Percentiles rank a stretch among this genome's conserved stretches.
Evolutionary conservation across 2,329 filamentous ascomycete genomes (phyloP).

Genomic region (Diplodia scrobiculata): DNA sequence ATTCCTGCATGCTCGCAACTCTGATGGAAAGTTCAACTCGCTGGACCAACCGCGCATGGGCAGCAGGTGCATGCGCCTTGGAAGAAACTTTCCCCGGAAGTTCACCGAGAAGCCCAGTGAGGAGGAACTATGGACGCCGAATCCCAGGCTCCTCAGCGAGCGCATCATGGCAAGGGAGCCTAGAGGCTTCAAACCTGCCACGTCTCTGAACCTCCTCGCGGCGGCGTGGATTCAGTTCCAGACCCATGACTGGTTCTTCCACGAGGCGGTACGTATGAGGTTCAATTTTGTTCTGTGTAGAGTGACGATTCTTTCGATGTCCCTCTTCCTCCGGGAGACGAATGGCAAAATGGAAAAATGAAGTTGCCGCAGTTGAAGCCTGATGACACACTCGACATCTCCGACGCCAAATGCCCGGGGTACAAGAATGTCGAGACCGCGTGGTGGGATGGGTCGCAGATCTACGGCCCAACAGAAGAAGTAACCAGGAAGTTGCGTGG

Average conservation of each 20-base stretch:
- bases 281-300: neutral
- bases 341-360: slow-evolving; percentile 45
- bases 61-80: slow-evolving; percentile 51
- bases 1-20: slow-evolving; percentile 46
- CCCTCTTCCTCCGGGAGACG: slow-evolving; percentile 41
- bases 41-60: slow-evolving; percentile 50
- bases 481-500: slow-evolving; percentile 44
- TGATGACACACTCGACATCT: slow-evolving; percentile 42
- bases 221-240: slow-evolving; percentile 57
- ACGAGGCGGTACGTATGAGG: slow-evolving; percentile 33
- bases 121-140: slow-evolving; percentile 50
- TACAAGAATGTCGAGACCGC: slow-evolving; percentile 50
- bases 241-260: slow-evolving; percentile 50
- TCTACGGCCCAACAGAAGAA: slow-evolving; percentile 50
- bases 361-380: slow-evolving; percentile 43
- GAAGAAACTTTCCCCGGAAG: slow-evolving; percentile 49
- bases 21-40: slow-evolving; percentile 51
- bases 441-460: slow-evolving; percentile 55
- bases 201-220: slow-evolving; percentile 51
- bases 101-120: slow-evolving; percentile 45
- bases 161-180: slow-evolving; percentile 48
- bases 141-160: slow-evolving; percentile 50
- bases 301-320: neutral
- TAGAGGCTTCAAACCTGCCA: slow-evolving; percentile 48
- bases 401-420: slow-evolving; percentile 45